Base-by-base conservation (phyloP, 208 protist species). In the Leishmania tropica region DNA sequence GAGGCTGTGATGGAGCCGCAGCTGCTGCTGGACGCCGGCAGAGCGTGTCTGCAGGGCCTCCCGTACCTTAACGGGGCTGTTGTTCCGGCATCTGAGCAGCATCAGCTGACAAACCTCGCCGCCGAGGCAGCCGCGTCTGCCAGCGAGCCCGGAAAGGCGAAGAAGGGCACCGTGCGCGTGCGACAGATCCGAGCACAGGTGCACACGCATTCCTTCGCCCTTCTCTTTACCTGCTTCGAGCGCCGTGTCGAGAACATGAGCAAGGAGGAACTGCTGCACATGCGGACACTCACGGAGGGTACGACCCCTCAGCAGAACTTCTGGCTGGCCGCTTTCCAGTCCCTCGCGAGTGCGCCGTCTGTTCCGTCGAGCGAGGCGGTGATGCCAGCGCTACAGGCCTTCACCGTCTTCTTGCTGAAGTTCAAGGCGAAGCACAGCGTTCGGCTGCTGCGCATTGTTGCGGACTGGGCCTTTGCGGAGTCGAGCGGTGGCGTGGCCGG, bases 1-100 rank as follows among this genome's bases (percentile, higher is more conserved):
- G 93, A 96, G 89, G 93, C 93, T n/a, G 77, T 96, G 53, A 84
- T 98, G 72, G 92, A 95, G 82, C 95, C 95, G 51, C 95, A 95
- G 81, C 54, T 98, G 54, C 90, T 98, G 74, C 83, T 98, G 67
- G 89, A 92, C 53, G 93, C 91, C 10, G 89, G 85, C 70, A 85
- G 87, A 17, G 81, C 83, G n/a, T 95, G 92, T 74, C 75, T 97
- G 80, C 89, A 88, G 40, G 94, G 93, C 47, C 86, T 92, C 48
- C 53, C 80, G 28, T 89, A 93, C 85, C 83, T 83, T 21, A 88
- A 87, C 76, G 78, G 77, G 24, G 85, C 86, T 24, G 79, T 88
- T n/a, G 70, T 88, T 56, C 78, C 81, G 7, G 84, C 79, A 60
- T 76, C 77, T 3, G 86, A 90, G 79, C 78, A 75, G 65, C 87